phyloP scores from a whole-genome alignment of 2,329 filamentous ascomycete species.

The Epichloe coenophiala region DNA sequence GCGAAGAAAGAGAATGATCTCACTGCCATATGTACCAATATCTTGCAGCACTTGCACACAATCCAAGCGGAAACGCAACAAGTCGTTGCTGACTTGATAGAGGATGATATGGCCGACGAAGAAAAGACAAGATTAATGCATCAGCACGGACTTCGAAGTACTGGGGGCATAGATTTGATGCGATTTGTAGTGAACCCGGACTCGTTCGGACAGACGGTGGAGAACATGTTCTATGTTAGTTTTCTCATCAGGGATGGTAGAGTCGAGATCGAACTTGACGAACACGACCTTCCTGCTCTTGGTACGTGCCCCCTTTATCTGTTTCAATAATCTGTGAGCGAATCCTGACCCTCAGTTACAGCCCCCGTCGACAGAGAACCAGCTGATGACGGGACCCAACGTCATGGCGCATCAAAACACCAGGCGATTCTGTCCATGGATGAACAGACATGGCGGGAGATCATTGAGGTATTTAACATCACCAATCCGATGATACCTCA shows the following conservation, averaged over 20 bases:
- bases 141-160: slow-evolving; percentile 49
- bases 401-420: slow-evolving; percentile 50
- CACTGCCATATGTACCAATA: slow-evolving; percentile 64
- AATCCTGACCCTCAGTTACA: background rate
- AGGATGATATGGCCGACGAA: slow-evolving; percentile 32
- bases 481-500: slow-evolving; percentile 75
- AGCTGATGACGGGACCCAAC: slow-evolving; percentile 30
- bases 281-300: slow-evolving; percentile 62
- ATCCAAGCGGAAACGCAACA: slow-evolving; percentile 34
- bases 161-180: slow-evolving; percentile 65
- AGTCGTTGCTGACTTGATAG: slow-evolving; percentile 27
- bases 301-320: slow-evolving; percentile 40
- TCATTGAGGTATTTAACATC: slow-evolving; percentile 66
- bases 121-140: slow-evolving; percentile 44
- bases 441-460: slow-evolving; percentile 66
- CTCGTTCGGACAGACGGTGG: slow-evolving; percentile 88
- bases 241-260: slow-evolving; percentile 84
- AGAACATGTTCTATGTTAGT: slow-evolving; percentile 93
- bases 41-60: slow-evolving; percentile 46
- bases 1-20: slow-evolving; percentile 67
- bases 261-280: slow-evolving; percentile 60
- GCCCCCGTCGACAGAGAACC: slow-evolving; percentile 27
- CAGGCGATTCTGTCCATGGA: slow-evolving; percentile 86
- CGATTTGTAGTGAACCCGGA: slow-evolving; percentile 80
- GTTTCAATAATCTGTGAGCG: too few species aligned